Evolutionary conservation across 768 basidiomycete species (phyloP).

Genomic region (Russula foetens): DNA sequence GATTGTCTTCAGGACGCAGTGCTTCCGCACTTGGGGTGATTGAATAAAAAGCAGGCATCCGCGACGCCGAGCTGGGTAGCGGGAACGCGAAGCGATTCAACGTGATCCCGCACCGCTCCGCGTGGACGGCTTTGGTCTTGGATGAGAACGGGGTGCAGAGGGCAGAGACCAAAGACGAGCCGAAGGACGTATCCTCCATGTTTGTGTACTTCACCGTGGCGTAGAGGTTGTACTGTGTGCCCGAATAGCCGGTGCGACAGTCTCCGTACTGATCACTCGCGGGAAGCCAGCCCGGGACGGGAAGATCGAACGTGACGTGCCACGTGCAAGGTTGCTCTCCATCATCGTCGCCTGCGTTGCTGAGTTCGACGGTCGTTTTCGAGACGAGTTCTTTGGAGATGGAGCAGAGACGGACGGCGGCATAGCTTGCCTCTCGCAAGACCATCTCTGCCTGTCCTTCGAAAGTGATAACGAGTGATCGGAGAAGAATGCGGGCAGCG

Average conservation of each 20-base stretch:
- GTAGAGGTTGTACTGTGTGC: slow-evolving; percentile 57
- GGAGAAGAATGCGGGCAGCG: slow-evolving; percentile 46
- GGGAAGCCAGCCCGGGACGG: slow-evolving; percentile 89
- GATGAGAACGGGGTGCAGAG: slow-evolving; percentile 52
- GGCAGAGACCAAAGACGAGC: slow-evolving; percentile 39
- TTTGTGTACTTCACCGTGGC: slow-evolving; percentile 55
- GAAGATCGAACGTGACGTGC: slow-evolving; percentile 74
- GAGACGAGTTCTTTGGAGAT: slow-evolving; percentile 55
- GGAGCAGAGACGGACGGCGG: slow-evolving; percentile 57
- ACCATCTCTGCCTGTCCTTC: slow-evolving; percentile 81
- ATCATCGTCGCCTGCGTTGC: slow-evolving; percentile 57
- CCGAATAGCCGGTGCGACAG: slow-evolving; percentile 33
- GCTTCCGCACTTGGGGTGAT: slow-evolving; percentile 18
- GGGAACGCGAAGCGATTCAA: slow-evolving; percentile 44
- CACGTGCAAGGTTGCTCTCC: slow-evolving; percentile 50
- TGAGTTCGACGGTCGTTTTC: slow-evolving; percentile 48
- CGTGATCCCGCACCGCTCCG: slow-evolving; percentile 34
- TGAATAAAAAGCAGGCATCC: slow-evolving; percentile 32
- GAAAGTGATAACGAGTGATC: slow-evolving; percentile 67
- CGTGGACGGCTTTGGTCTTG: slow-evolving; percentile 34
- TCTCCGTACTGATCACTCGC: slow-evolving; percentile 40
- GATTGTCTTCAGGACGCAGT: slow-evolving; percentile 9
- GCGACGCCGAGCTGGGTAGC: slow-evolving; percentile 30
- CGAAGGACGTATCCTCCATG: slow-evolving; percentile 31
- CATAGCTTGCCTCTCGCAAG: slow-evolving; percentile 57